Base-by-base conservation (phyloP, 805 yeast genomes). In the Monosporozyma aerobia region DNA sequence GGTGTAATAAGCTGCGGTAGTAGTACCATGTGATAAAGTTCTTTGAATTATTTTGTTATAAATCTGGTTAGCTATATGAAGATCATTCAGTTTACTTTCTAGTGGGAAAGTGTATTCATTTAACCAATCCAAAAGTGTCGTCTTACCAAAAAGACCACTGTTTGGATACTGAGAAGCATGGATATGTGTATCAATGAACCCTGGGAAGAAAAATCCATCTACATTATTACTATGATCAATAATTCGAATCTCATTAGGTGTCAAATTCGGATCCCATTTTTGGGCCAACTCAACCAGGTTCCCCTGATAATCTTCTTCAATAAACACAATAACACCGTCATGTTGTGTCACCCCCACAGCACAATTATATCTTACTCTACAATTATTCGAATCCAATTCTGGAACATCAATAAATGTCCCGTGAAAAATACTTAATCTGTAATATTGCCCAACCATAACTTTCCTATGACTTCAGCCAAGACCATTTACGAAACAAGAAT, bases 1-100 rank as follows among this genome's bases (percentile, higher is more conserved):
- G 3, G 97, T 92, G 67, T 82, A 94, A 70, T 94, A 94, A 0
- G 95, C 77, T 0, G 96, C 96, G 52, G 92, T 82, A 1, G 99
- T 94, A 0, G 98, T 94, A 22, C 99, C 99, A 63, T 82, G 75
- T 2, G 65, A 62, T 56, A 94, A 70, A 0, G 97, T 87, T 52
- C 85, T 80, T 3, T 69, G 61, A n/a, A 94, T 80, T 5, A 85
- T 86, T 58, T 76, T 78, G 13, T 75, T 58, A 65, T 92, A 94
- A 1, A 90, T 82, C 6, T 73, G 64, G 11, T 69, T 57, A 0
- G 96, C 97, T 47, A 75, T 64, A 0, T 65, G 61, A 23, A 77
- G 58, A 56, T 84, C 79, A 19, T 69, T 71, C 55, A 88, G 77
- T 3, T 86, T 76, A 7, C 86, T 73, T 68, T 94, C 99, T 52